Percentiles rank a stretch among this genome's conserved stretches.
Evolutionary conservation across 2,329 filamentous ascomycete genomes (phyloP).

Genomic region (Stylonectria norvegica): DNA sequence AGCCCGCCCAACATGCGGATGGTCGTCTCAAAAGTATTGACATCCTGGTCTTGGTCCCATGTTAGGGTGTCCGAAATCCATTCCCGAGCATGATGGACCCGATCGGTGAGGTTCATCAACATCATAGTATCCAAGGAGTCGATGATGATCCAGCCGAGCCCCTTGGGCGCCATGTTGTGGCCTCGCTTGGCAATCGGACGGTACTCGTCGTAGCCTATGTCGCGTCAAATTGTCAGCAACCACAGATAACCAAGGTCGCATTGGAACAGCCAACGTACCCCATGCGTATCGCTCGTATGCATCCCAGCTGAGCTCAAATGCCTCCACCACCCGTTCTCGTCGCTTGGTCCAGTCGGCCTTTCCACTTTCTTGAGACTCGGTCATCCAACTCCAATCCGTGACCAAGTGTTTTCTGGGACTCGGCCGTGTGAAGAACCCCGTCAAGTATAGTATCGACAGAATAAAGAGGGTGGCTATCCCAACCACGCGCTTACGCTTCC

Average conservation of each 20-base stretch:
- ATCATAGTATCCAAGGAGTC: slow-evolving; percentile 96
- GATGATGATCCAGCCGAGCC: slow-evolving; percentile 97
- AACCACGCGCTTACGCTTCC: slow-evolving; percentile 61
- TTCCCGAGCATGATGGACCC: slow-evolving; percentile 77
- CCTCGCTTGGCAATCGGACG: slow-evolving; percentile 77
- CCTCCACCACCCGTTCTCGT: slow-evolving; percentile 79
- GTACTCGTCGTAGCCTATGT: slow-evolving; percentile 75
- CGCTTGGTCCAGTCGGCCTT: slow-evolving; percentile 71
- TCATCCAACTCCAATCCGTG: slow-evolving; percentile 58
- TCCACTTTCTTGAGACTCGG: slow-evolving; percentile 43
- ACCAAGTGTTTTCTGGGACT: slow-evolving; percentile 33
- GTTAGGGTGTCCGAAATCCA: slow-evolving; percentile 80
- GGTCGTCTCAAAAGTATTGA: slow-evolving; percentile 96
- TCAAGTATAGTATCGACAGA: slow-evolving; percentile 65
- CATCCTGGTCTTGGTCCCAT: slow-evolving; percentile 90
- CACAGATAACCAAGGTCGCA: too few relatives aligned
- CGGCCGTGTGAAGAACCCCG: slow-evolving; percentile 55
- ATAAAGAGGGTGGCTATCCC: slow-evolving; percentile 51
- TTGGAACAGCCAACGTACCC: slow-evolving; percentile 57
- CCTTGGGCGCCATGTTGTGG: slow-evolving; percentile 79
- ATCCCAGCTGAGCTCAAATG: slow-evolving; percentile 88
- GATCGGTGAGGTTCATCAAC: slow-evolving; percentile 91
- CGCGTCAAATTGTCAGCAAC: too few relatives aligned
- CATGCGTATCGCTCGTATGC: slow-evolving; percentile 90
- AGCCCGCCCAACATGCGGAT: slow-evolving; percentile 96